Conservation (phyloP, 140 eudicot genomes). For the Ambrosia hybrid region DNA sequence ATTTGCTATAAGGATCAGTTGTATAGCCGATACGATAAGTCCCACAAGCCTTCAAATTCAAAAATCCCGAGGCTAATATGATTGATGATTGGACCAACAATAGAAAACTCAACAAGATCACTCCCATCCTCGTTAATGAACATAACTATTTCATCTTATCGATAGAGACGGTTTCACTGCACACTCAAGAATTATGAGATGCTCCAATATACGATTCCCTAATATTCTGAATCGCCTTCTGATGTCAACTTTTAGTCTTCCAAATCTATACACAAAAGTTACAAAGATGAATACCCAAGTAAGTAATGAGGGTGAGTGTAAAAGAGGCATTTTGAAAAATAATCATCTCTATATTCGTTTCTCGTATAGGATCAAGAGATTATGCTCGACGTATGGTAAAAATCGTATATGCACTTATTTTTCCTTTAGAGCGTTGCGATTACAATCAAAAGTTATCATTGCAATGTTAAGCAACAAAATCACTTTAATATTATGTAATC, state of each 20-base stretch:
- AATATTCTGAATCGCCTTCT: conserved; percentile 17
- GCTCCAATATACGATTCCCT: not conserved
- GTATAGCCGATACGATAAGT: conserved; percentile 38
- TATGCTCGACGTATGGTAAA: not conserved
- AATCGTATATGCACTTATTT: not conserved
- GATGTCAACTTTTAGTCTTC: conserved; percentile 27
- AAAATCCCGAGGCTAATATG: conserved; percentile 41
- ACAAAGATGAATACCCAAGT: not conserved
- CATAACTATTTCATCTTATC: conserved; percentile 33
- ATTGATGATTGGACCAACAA: conserved; percentile 46
- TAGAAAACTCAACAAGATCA: conserved; percentile 37
- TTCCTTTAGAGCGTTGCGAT: not conserved
- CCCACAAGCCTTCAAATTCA: conserved; percentile 46
- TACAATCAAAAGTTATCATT: not conserved
- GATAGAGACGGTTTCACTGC: conserved; percentile 19
- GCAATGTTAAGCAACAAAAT: not conserved
- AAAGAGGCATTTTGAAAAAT: too few species aligned
- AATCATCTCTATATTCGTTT: too few species aligned
- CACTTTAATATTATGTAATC: conserved; percentile 2
- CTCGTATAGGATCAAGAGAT: too few species aligned
- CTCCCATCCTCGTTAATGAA: conserved; percentile 35
- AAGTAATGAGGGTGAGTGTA: not conserved
- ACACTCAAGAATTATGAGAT: conserved; percentile 8
- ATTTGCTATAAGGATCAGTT: conserved; percentile 38
- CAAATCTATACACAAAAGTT: conserved; percentile 28